Evolutionary conservation across 352 stramenopile species (phyloP), one percentile per base, ranked within the genome.

Genomic region (Pythium rishiriense): DNA sequence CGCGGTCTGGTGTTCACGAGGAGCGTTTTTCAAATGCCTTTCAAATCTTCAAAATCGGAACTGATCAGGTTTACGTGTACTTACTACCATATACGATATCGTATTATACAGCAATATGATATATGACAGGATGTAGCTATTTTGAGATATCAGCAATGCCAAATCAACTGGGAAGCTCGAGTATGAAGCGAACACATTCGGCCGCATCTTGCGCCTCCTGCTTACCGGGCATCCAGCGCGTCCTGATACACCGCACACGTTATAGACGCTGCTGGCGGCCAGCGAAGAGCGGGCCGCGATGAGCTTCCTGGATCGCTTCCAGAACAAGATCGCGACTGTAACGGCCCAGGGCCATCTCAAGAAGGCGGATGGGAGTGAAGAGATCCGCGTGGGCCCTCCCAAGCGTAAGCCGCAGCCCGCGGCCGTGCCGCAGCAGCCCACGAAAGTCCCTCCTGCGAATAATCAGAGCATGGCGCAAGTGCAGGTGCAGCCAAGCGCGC

Each of bases 281-380:
- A 11, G 5, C 10, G 31, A 11, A 35, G 5, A 10, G 5, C 42
- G 24, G 22, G 28, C n/a, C 24, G 47, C 3, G 11, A 92, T 94
- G 85, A 94, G 79, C 72, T 94, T 94, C 64, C 67, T 93, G 33
- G 83, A 91, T 58, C 73, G 85, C 49, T 94, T 94, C 62, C 83
- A 91, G 46, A 79, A 82, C 58, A 94, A 94, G 70, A 91, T 92
- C 52, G 78, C 82, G 51, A 93, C 83, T 0, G 85, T 94, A 63
- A 93, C 82, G 4, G 83, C 83, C 4, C 83, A 93, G 54, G 83
- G 84, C 0, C 84, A 91, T 28, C 73, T 93, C 10, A 88, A 86
- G 59, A 90, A 90, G 43, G 80, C 82, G 8, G 85, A 92, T 50
- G 85, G 85, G 21, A 91, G 80, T 56, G 83, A 94, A 50, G 85